Evolutionary conservation across 2,329 filamentous ascomycete genomes (phyloP), one percentile per base, ranked within the genome.

Genomic region (Domatiomyces catenatus): DNA sequence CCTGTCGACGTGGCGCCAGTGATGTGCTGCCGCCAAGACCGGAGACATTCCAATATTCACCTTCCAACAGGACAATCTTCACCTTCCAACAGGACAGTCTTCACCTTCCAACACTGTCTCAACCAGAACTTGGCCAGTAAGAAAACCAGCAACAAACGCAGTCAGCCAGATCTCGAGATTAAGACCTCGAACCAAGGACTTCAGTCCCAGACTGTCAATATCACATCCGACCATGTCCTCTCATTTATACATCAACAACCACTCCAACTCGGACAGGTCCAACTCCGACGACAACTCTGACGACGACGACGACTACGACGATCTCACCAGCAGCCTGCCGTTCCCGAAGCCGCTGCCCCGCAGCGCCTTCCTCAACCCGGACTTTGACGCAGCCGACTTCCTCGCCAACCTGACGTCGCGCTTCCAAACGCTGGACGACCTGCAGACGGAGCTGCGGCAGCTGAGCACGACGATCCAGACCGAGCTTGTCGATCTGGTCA

Each of bases 391-490:
- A 0, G 78, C 85, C 1, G 71, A 72, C 1, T 98, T 95, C 65
- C 82, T 98, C 67, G 88, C 81, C 6, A 83, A 84, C 1, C 75
- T 94, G 1, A 47, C 45, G 10, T 79, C 81, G 18, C 84, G 92
- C 1, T 92, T 98, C 66, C 92, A 98, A 66, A 95, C 90, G 0
- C 84, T 98, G 46, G 89, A 94, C 64, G 92, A 98, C 65, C 74
- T 98, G 28, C 86, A 90, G 36, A 71, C 82, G 4, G 93, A 98
- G 62, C 74, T 98, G 15, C 82, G 89, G 44, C 79, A 88, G 52
- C 77, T 93, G 48, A 86, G 82, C 58, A 79, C 85, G 59, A 76
- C 83, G 18, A 81, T 98, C 54, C 85, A 82, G 61, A 79, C 83
- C 55, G 92, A 98, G 69, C 75, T 98, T 2, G 75, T 98, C 17